phyloP scores from a whole-genome alignment of 805 yeast genomes.

The Candida cerambycidarum region DNA sequence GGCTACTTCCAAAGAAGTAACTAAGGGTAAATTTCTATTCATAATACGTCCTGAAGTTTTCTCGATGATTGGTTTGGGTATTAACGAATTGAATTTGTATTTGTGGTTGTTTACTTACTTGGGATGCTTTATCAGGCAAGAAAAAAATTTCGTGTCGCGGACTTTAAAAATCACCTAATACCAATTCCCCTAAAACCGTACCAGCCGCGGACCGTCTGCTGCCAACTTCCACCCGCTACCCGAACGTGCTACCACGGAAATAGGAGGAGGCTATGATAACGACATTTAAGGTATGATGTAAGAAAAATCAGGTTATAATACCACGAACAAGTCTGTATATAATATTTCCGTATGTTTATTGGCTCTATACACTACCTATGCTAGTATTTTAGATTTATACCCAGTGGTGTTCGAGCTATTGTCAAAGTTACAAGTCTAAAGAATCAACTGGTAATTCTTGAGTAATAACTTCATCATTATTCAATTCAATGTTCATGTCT shows the following conservation, averaged over 20 bases:
- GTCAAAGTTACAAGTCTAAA: conserved; percentile 8
- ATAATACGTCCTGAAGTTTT: conserved; percentile 6
- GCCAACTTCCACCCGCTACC: too few relatives aligned
- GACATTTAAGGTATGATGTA: too few relatives aligned
- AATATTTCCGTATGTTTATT: too few relatives aligned
- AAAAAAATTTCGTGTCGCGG: conserved; percentile 4
- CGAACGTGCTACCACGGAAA: too few relatives aligned
- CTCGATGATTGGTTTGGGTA: neutral
- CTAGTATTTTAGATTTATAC: too few relatives aligned
- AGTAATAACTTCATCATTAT: conserved; percentile 7
- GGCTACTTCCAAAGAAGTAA: conserved; percentile 53
- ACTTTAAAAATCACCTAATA: neutral
- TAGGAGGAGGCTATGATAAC: too few relatives aligned
- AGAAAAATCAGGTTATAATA: too few relatives aligned
- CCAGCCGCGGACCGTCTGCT: too few relatives aligned
- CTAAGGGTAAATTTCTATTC: conserved; percentile 51
- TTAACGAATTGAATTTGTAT: neutral
- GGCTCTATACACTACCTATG: neutral
- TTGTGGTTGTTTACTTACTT: too few relatives aligned
- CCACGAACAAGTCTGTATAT: too few relatives aligned
- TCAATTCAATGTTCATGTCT: conserved; percentile 2
- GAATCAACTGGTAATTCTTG: conserved; percentile 9
- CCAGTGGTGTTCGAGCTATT: too few relatives aligned
- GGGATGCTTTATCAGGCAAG: neutral
- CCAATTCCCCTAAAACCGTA: neutral